Base-by-base conservation (phyloP, 2,329 filamentous ascomycete species). In the Trichophyton benhamiae region DNA sequence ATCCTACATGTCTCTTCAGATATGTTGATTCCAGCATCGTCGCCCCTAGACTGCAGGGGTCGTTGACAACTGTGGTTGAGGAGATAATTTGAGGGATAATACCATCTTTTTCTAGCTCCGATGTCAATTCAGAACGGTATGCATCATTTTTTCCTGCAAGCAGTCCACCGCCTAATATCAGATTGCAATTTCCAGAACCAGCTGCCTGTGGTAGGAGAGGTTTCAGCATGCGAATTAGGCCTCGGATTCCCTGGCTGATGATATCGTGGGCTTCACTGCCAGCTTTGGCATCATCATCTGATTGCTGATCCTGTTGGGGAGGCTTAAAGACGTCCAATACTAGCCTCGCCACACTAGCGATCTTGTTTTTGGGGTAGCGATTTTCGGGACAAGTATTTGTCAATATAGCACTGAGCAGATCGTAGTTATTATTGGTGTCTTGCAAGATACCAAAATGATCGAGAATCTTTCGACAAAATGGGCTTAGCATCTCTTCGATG, bases 381-480 rank as follows among this genome's bases (percentile, higher is more conserved):
- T 20, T 30, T 22, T 48, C 20, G 4, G 44, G 3, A 3, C 20
- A 7, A 22, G 44, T 4, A 42, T 17, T 11, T 3, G 53, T 60
- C 1, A 63, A 52, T 17, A 63, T 49, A 8, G 27, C 36, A 42
- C 59, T 63, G 5, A 63, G 53, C 22, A 63, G 33, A 53, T 61
- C 62, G n/a, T 58, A 44, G 22, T 61, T 55, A 15, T 61, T 55
- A 15, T 48, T 59, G 7, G 27, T 22, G 11, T 42, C 25, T 13
- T 22, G n/a, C 11, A 15, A 38, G 11, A 62, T n/a, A 22, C 52
- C n/a, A 52, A 62, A 62, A 30, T 62, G 58, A 41, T 58, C 58
- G 2, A 62, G 58, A 38, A 62, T 30, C 15, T 25, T 36, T 55
- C 52, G 33, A 17, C 20, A 57, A 22, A 62, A 48, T 3, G 61